Percentiles rank a stretch among this genome's conserved stretches.
phyloP scores from a whole-genome alignment of 371 early-diverging fungal species.

The Capniomyces stellatus region DNA sequence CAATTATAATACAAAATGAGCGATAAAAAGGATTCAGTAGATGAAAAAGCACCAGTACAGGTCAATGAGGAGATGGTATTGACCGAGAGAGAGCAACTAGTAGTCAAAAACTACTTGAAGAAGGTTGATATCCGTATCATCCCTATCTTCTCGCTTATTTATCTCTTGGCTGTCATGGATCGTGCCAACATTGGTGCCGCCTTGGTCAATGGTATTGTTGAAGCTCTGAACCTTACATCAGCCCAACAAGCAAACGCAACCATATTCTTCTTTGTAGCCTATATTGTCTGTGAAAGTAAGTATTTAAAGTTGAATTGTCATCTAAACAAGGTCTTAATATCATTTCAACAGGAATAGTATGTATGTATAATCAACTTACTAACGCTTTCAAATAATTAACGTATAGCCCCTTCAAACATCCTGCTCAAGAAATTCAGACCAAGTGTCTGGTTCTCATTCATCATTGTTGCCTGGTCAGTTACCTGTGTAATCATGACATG shows the following conservation, averaged over 20 bases:
- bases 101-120: background rate
- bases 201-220: conserved; percentile 23
- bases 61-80: background rate
- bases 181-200: conserved; percentile 30
- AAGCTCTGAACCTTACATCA: conserved; percentile 8
- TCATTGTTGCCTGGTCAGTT: conserved; percentile 34
- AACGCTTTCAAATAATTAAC: no score
- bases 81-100: conserved; percentile 4
- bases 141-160: conserved; percentile 13
- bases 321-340: no score
- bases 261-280: background rate
- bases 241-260: conserved; percentile 10
- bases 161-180: conserved; percentile 18
- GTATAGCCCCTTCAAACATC: conserved; percentile 46
- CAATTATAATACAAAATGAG: no score
- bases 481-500: conserved; percentile 37
- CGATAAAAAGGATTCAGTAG: no score
- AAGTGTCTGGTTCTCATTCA: conserved; percentile 30
- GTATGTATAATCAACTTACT: no score
- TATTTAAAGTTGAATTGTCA: no score
- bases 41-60: no score
- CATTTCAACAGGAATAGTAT: no score
- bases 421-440: conserved; percentile 33
- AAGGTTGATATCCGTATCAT: conserved; percentile 13
- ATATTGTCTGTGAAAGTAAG: background rate